Evolutionary conservation across 257 asterid genomes (phyloP).

Genomic region (Euphrasia confusa): DNA sequence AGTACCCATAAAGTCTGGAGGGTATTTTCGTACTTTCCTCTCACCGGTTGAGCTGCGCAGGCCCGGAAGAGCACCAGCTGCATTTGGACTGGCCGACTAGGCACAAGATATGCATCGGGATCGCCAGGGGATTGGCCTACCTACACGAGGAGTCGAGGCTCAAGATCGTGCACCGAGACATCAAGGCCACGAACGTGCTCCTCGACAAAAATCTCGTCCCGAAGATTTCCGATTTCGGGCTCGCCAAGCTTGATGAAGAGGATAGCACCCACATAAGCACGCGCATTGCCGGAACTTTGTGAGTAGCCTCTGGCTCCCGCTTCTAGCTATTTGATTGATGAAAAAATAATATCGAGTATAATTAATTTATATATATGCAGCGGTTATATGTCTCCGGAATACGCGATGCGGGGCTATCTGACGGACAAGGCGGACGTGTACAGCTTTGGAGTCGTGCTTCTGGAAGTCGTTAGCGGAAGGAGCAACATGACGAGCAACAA

Average conservation of each 20-base stretch:
- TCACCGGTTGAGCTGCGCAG: constrained; percentile 19
- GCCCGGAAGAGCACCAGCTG: constrained; percentile 39
- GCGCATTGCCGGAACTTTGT: constrained; percentile 60
- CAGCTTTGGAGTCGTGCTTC: constrained; percentile 48
- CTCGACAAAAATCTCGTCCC: constrained; percentile 45
- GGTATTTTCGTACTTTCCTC: not conserved
- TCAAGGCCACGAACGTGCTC: constrained; percentile 56
- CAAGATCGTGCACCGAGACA: constrained; percentile 56
- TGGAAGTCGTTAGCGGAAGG: constrained; percentile 47
- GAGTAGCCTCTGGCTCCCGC: no score
- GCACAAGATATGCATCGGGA: constrained; percentile 48
- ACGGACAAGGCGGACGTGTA: constrained; percentile 63
- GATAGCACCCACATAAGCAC: constrained; percentile 59
- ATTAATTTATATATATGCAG: no score
- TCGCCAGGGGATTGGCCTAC: constrained; percentile 57
- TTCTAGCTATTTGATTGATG: no score
- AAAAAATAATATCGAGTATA: no score
- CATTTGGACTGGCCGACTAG: constrained; percentile 50
- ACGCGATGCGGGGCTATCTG: constrained; percentile 56
- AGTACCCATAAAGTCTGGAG: no score
- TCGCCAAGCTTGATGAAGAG: constrained; percentile 57
- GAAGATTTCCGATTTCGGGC: constrained; percentile 57
- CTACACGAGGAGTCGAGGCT: constrained; percentile 58
- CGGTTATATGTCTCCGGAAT: constrained; percentile 58
- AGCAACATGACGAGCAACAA: constrained; percentile 33